A percentile compares a stretch with the other conserved stretches of the same genome.
Conservation (phyloP, 345 rosid genomes). For the Acer negundo region DNA sequence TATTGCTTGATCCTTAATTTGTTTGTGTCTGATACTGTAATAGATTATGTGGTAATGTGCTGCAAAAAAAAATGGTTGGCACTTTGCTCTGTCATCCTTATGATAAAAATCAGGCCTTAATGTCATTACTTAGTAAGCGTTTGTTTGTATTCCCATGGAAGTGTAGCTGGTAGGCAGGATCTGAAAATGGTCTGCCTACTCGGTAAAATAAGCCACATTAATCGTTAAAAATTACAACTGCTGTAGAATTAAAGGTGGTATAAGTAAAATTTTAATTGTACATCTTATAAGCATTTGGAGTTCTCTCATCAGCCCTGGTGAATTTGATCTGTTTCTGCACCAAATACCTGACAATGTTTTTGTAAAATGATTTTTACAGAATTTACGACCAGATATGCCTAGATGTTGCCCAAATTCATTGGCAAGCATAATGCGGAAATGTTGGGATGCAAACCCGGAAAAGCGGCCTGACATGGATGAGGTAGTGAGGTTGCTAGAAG, state of each 20-base stretch:
- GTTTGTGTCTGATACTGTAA: neutral
- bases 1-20: neutral
- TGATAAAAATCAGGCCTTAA: neutral
- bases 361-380: slow-evolving; percentile 37
- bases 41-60: neutral
- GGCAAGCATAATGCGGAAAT: slow-evolving; percentile 69
- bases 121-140: neutral
- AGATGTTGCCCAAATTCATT: slow-evolving; percentile 73
- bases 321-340: neutral
- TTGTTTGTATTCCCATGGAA: neutral
- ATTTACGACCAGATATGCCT: slow-evolving; percentile 72
- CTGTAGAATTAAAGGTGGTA: neutral
- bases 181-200: neutral
- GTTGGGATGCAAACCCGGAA: slow-evolving; percentile 76
- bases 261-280: neutral
- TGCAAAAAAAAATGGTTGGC: neutral
- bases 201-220: neutral
- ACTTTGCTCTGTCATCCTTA: neutral
- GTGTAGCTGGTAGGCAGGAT: neutral
- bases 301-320: too few species aligned
- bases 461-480: slow-evolving; percentile 82
- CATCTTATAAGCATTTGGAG: too few species aligned
- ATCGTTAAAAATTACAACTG: neutral
- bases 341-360: neutral
- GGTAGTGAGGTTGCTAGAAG: slow-evolving; percentile 69